Percentiles rank a stretch among this genome's conserved stretches.
These are phyloP conservation scores for Alternaria sp. DNA, from an alignment of 2,329 filamentous ascomycete species.

Conservation along the genomic window DNA sequence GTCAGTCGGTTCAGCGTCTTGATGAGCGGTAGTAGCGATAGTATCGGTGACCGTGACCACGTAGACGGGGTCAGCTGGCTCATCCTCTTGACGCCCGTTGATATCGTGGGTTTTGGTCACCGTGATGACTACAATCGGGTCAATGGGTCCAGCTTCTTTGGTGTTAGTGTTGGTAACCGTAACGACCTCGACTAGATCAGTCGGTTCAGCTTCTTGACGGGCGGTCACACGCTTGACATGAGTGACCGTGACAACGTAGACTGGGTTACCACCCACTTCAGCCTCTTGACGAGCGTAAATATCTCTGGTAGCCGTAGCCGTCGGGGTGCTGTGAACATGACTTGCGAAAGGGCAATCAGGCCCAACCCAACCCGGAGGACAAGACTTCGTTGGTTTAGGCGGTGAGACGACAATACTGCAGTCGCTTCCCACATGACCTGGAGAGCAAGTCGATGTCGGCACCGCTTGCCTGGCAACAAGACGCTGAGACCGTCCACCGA, in stretches of 20 bases:
- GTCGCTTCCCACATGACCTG: not conserved
- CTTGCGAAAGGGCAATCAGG: not conserved
- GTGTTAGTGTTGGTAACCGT: not conserved
- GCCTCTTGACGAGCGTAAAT: not conserved
- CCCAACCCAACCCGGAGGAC: not conserved
- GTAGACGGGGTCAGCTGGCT: not conserved
- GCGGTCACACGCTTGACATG: not conserved
- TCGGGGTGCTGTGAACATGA: not conserved
- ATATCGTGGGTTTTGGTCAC: not conserved
- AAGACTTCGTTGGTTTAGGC: not conserved
- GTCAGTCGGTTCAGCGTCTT: not conserved
- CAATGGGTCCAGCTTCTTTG: not conserved
- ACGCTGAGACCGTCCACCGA: not conserved
- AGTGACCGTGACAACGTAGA: not conserved
- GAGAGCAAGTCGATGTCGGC: not conserved
- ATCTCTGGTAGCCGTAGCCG: not conserved
- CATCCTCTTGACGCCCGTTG: not conserved
- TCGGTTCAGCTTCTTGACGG: not conserved
- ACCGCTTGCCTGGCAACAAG: not conserved
- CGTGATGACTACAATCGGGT: not conserved
- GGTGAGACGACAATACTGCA: not conserved
- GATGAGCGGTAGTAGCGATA: not conserved
- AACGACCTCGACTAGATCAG: not conserved
- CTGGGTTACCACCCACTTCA: not conserved
- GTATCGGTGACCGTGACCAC: not conserved